phyloP scores from a whole-genome alignment of 1,284 basidiomycete genomes.

The Sphaerobolus stellatus region DNA sequence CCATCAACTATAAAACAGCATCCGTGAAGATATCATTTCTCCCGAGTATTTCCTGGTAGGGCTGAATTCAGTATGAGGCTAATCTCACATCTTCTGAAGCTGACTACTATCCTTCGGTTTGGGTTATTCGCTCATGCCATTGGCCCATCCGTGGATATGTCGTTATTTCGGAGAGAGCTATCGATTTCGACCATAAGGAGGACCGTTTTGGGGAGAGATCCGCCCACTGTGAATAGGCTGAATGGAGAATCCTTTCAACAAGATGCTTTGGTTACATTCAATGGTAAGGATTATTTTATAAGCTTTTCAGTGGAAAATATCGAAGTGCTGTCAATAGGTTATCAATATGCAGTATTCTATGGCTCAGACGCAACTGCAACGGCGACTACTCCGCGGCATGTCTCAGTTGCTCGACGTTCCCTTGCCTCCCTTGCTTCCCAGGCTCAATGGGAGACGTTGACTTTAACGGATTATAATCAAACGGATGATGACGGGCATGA shows the following conservation, averaged over 20 bases:
- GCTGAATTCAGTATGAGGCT: too few species aligned
- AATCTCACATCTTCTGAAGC: too few species aligned
- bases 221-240: constrained; percentile 40
- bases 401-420: constrained; percentile 31
- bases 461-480: constrained; percentile 41
- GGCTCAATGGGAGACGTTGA: constrained; percentile 36
- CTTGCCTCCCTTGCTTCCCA: constrained; percentile 16
- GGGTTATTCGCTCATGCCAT: too few species aligned
- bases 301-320: background rate
- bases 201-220: constrained; percentile 36
- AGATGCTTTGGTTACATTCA: constrained; percentile 39
- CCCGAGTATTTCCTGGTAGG: too few species aligned
- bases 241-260: constrained; percentile 48
- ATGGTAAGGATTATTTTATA: constrained; percentile 23
- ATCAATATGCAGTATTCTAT: constrained; percentile 43
- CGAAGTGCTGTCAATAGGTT: constrained; percentile 26
- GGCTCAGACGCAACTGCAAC: constrained; percentile 27
- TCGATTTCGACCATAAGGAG: constrained; percentile 16
- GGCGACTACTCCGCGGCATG: constrained; percentile 35
- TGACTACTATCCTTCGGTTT: too few species aligned
- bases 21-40: too few species aligned
- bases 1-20: too few species aligned
- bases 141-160: too few species aligned
- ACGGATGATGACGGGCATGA: constrained; percentile 45
- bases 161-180: too few species aligned